Conservation (phyloP, 2,329 filamentous ascomycete genomes). For the Microsporum audouinii region DNA sequence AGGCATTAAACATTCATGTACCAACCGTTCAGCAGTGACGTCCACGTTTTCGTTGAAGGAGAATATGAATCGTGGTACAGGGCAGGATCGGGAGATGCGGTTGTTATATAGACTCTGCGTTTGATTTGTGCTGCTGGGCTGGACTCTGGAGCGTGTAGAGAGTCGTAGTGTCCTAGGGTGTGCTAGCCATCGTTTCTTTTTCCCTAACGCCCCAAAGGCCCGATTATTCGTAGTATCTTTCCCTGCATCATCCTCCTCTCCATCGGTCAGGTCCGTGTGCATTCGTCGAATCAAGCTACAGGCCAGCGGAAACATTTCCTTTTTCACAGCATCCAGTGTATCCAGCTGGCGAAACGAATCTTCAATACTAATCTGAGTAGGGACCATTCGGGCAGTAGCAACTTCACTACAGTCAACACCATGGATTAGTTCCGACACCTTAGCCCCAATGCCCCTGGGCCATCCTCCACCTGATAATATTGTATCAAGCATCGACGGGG, state of each 20-base stretch:
- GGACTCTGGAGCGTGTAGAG: slow-evolving; percentile 56
- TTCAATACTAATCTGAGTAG: slow-evolving; percentile 86
- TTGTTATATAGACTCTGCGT: slow-evolving; percentile 44
- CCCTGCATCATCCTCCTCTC: slow-evolving; percentile 11
- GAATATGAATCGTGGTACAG: slow-evolving; percentile 65
- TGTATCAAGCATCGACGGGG: slow-evolving; percentile 52
- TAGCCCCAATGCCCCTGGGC: slow-evolving; percentile 58
- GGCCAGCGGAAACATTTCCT: slow-evolving; percentile 58
- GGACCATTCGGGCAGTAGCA: slow-evolving; percentile 56
- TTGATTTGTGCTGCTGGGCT: slow-evolving; percentile 38
- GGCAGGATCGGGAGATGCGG: slow-evolving; percentile 63
- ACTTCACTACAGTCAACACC: slow-evolving; percentile 69
- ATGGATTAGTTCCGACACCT: slow-evolving; percentile 68
- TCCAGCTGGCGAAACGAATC: slow-evolving; percentile 73
- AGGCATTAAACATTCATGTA: slow-evolving; percentile 54
- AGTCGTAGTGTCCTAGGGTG: slow-evolving; percentile 71
- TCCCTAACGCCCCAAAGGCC: background rate
- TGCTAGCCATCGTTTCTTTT: slow-evolving; percentile 55
- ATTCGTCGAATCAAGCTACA: slow-evolving; percentile 64
- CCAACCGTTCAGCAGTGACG: slow-evolving; percentile 54
- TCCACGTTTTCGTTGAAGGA: slow-evolving; percentile 48
- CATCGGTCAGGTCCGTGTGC: slow-evolving; percentile 59
- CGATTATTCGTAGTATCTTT: background rate
- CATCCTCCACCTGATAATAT: slow-evolving; percentile 60
- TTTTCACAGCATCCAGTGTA: slow-evolving; percentile 50